Evolutionary conservation across 2,329 filamentous ascomycete genomes (phyloP), one percentile per base, ranked within the genome.

Genomic region (Penicillium oxalicum): DNA sequence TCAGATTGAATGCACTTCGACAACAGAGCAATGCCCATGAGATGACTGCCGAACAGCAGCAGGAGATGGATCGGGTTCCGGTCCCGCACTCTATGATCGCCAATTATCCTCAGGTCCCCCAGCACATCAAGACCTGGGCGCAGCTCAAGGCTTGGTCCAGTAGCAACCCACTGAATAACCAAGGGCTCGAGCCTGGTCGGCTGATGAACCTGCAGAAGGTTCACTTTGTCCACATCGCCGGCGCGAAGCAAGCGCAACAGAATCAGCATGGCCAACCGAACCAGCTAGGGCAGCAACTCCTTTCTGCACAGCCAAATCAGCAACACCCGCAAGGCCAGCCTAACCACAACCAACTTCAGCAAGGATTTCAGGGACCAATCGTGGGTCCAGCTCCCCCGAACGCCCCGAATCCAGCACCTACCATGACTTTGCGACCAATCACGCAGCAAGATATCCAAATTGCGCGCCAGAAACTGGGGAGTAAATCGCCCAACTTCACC

Each of bases 91-190:
- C 56, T 69, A n/a, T 54, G 70, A 44, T 56, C 29, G 52, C 49
- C 45, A 61, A 61, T 33, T 66, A 58, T n/a, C 60, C 65, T 26
- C 62, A 68, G 13, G 58, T 79, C 8, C 78, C 79, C 5, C 73
- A 72, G 27, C 64, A 75, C 9, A 67, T 82, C 25, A 76, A 73
- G 55, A 75, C 73, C 2, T 83, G 80, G 80, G 74, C 73, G 7
- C 75, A 80, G 48, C 66, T 83, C 5, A 82, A 81, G 61, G 66
- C 75, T 45, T 79, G 77, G 69, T 74, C 74, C 12, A 58, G 61
- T 27, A 66, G 73, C 38, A 80, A 80, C 48, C 66, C 68, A 12
- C 66, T 68, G 41, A 64, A 68, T 4, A 71, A 69, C 13, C 67
- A 65, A 9, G 68, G 66, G 8, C 66, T 69, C 4, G 71, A 70